Conservation (phyloP, 208 protist genomes). For the Acanthamoeba sp. region DNA sequence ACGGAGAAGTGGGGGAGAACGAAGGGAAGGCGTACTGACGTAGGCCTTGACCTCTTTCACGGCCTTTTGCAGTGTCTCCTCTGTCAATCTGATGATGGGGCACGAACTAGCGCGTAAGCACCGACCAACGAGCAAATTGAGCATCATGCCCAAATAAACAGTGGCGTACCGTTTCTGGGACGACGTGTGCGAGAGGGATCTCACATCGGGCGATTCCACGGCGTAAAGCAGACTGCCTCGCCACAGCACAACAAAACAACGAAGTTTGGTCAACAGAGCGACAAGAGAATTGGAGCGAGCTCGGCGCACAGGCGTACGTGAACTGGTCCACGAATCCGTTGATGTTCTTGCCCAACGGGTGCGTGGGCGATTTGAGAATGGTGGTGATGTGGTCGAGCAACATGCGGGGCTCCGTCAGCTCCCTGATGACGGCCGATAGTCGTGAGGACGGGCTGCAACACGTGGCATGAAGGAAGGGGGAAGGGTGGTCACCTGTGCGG, state of each 20-base stretch:
- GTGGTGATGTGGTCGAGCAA: constrained; percentile 65
- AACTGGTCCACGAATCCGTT: constrained; percentile 63
- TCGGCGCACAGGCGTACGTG: not conserved
- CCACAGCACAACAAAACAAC: not conserved
- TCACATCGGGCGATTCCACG: constrained; percentile 69
- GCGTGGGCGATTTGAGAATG: constrained; percentile 42
- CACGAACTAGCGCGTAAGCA: not conserved
- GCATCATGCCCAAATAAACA: no score
- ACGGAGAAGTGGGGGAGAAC: not conserved
- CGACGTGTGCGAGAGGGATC: constrained; percentile 6
- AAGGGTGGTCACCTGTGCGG: not conserved
- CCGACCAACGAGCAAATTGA: not conserved
- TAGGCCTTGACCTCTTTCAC: constrained; percentile 64
- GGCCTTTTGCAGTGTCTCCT: constrained; percentile 70
- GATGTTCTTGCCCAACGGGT: constrained; percentile 67
- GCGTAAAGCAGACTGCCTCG: constrained; percentile 53
- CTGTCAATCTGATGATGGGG: constrained; percentile 9
- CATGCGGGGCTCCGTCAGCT: constrained; percentile 49
- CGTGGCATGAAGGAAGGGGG: not conserved
- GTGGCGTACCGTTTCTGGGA: constrained; percentile 31
- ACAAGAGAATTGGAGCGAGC: no score
- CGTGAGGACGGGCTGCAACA: not conserved
- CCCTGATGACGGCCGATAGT: not conserved
- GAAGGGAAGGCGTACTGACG: constrained; percentile 17
- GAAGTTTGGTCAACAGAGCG: not conserved